phyloP scores from a whole-genome alignment of 177 flowering plant species.

The Vitis hybrid region DNA sequence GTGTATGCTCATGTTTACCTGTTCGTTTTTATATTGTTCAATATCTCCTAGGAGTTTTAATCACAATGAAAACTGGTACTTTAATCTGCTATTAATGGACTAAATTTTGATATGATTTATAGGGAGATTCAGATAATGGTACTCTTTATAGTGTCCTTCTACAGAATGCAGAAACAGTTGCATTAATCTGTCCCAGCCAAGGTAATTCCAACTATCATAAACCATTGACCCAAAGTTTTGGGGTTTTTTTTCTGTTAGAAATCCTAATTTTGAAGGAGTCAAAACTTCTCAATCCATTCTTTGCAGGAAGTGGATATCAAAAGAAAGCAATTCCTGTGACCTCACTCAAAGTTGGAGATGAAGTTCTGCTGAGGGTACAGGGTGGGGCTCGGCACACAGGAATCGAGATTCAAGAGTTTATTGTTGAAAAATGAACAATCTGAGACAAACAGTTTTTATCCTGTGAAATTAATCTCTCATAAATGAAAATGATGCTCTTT shows the following conservation, averaged over 20 bases:
- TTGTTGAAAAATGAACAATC: constrained; percentile 65
- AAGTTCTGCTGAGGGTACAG: constrained; percentile 61
- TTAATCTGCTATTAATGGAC: no score
- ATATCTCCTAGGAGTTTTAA: no score
- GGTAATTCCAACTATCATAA: constrained; percentile 29
- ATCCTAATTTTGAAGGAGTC: not conserved
- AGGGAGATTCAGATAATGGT: constrained; percentile 42
- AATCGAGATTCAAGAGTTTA: constrained; percentile 86
- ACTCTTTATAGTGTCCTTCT: constrained; percentile 62
- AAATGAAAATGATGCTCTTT: no score
- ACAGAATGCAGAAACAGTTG: constrained; percentile 95
- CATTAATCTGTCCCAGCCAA: constrained; percentile 49
- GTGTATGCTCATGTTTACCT: no score
- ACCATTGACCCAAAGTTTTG: not conserved
- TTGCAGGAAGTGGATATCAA: constrained; percentile 40
- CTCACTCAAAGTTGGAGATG: constrained; percentile 80
- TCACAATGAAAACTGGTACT: no score
- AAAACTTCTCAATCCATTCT: not conserved
- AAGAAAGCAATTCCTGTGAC: constrained; percentile 69
- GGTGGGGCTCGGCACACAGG: constrained; percentile 92
- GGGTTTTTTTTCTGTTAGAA: not conserved
- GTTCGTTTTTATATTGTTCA: no score
- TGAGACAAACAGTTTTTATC: not conserved
- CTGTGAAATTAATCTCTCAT: no score
- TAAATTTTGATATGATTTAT: not conserved